Base-by-base conservation (phyloP, 306 rosid species). In the Oemleria cerasiformis region DNA sequence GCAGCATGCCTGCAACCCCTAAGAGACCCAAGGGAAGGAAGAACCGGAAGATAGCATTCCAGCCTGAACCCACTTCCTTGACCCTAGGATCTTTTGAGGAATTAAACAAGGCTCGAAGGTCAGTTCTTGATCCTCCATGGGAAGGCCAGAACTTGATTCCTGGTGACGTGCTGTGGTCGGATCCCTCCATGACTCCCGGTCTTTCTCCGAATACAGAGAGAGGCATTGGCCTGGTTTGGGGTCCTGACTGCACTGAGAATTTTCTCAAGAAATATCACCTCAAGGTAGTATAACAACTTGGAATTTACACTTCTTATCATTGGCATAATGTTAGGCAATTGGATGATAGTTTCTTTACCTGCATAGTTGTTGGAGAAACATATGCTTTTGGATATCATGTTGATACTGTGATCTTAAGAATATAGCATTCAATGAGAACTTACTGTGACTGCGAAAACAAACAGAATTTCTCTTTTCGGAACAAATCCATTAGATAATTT, bases 51-150 rank as follows among this genome's bases (percentile, higher is more conserved):
- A 81, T 89, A 65, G 70, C 65, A 67, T 64, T 86, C 44, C 82
- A 61, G 79, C 15, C 83, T 3, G 93, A 87, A 59, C 63, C 74
- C 36, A 84, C 74, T 71, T n/a, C 59, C 30, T 68, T 89, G 25
- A 73, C 84, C 17, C 83, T 92, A 55, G 97, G 94, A 56, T 83
- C 96, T 47, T 77, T 89, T 79, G 97, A 92, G 48, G 97, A 92
- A 70, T 72, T 92, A 72, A 77, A 83, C 1, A 89, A 63, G 74
- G 92, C 94, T 67, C 84, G 97, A 21, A 79, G 97, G 62, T 84
- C 97, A 19, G 94, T 92, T 67, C 94, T 92, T 79, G 97, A 92
- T 84, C 97, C 97, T 80, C 96, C 97, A 0, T 92, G 96, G 97
- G 97, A 89, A 85, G 96, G 96, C 65, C 12, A 72, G 54, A 92